phyloP scores from a whole-genome alignment of 345 rosid species.

The Erysimum cheiranthoides region DNA sequence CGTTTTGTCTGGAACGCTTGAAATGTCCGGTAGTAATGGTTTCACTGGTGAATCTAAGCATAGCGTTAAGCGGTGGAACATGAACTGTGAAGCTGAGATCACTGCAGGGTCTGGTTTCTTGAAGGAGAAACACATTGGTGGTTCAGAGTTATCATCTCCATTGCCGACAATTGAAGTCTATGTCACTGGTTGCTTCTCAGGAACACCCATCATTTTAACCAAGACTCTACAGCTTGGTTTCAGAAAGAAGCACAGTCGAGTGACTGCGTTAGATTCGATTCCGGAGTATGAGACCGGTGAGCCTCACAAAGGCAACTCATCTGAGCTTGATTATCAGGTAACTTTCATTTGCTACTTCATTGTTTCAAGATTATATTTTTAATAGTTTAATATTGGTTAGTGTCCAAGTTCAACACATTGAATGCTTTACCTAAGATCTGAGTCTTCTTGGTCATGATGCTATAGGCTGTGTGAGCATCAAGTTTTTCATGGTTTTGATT shows the following conservation, averaged over 20 bases:
- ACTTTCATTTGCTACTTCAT: neutral
- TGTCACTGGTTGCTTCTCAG: constrained; percentile 76
- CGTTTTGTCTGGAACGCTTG: constrained; percentile 77
- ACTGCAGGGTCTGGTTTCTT: constrained; percentile 63
- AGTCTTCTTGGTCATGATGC: constrained; percentile 33
- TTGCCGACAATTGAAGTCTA: constrained; percentile 80
- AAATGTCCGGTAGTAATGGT: constrained; percentile 63
- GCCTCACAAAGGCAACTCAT: constrained; percentile 48
- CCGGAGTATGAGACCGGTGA: constrained; percentile 76
- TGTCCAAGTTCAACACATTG: constrained; percentile 9
- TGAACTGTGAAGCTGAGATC: constrained; percentile 74
- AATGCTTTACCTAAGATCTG: constrained; percentile 22
- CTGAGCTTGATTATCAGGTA: constrained; percentile 71
- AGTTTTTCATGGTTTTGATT: constrained; percentile 35
- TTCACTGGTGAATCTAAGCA: constrained; percentile 63
- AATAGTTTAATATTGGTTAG: constrained; percentile 2
- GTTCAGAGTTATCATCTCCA: constrained; percentile 54
- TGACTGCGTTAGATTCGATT: constrained; percentile 65
- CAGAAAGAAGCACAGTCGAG: constrained; percentile 65
- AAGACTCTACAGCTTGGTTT: constrained; percentile 72
- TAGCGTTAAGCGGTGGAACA: constrained; percentile 63
- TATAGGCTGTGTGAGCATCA: constrained; percentile 20
- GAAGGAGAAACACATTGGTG: constrained; percentile 61
- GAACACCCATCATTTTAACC: constrained; percentile 80
- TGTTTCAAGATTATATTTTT: constrained; percentile 13